Percentiles rank a stretch among this genome's conserved stretches.
Evolutionary conservation across 2,329 filamentous ascomycete genomes (phyloP).

Genomic region (Fusarium robinianum): DNA sequence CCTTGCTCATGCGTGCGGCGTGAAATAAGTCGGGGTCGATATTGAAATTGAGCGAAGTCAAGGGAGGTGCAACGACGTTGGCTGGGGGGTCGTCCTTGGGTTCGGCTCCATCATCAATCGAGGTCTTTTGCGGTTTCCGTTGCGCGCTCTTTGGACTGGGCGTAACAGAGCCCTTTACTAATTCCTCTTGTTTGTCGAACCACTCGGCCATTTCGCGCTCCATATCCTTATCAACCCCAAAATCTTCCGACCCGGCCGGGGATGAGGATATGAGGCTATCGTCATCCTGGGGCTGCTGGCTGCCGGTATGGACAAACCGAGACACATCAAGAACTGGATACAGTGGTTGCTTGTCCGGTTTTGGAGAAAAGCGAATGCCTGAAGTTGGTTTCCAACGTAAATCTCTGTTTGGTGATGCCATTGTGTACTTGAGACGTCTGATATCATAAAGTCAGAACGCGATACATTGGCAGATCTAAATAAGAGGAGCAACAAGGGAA

Average conservation of each 20-base stretch:
- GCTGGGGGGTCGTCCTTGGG: not conserved
- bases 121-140: no score
- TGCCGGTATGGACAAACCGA: conserved; percentile 34
- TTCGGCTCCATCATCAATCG: conserved; percentile 8
- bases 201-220: conserved; percentile 32
- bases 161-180: no score
- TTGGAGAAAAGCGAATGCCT: conserved; percentile 40
- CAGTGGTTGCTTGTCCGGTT: conserved; percentile 17
- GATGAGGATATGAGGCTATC: not conserved
- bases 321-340: conserved; percentile 37
- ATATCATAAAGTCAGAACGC: conserved; percentile 12
- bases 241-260: conserved; percentile 24
- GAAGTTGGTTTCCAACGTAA: conserved; percentile 38
- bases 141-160: no score
- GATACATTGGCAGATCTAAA: conserved; percentile 14
- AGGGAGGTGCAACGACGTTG: conserved; percentile 28
- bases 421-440: conserved; percentile 19
- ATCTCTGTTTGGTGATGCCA: conserved; percentile 25
- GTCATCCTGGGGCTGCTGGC: not conserved
- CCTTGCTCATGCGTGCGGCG: conserved; percentile 52
- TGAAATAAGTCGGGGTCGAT: conserved; percentile 39
- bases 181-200: conserved; percentile 33
- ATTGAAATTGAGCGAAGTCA: conserved; percentile 37
- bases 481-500: not conserved
- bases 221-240: conserved; percentile 33